A percentile compares a stretch with the other conserved stretches of the same genome.
These are phyloP conservation scores for Apium graveolens DNA, from an alignment of 129 eudicot genomes.

Conservation along the genomic window DNA sequence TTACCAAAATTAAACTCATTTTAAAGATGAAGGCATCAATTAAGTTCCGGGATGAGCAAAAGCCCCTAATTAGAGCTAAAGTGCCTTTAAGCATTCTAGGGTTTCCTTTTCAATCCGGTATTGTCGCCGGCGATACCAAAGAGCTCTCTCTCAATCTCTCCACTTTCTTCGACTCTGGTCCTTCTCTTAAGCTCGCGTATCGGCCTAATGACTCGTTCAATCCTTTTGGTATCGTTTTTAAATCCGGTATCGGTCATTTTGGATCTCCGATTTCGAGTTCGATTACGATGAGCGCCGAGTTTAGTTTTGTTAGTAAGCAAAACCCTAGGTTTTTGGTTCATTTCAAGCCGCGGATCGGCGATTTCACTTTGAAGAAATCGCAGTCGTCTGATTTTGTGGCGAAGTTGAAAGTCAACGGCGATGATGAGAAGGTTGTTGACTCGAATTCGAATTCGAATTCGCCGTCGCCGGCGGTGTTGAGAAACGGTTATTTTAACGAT, in stretches of 20 bases:
- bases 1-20: not conserved
- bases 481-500: conserved; percentile 8
- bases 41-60: conserved; percentile 72
- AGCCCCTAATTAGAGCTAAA: conserved; percentile 69
- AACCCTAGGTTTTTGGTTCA: conserved; percentile 63
- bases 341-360: conserved; percentile 79
- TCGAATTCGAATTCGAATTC: too few species aligned
- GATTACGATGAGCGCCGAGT: conserved; percentile 74
- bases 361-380: conserved; percentile 51
- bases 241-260: conserved; percentile 66
- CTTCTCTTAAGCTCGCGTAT: conserved; percentile 53
- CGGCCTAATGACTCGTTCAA: conserved; percentile 64
- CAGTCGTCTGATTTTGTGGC: conserved; percentile 35
- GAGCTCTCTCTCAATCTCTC: conserved; percentile 56
- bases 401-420: conserved; percentile 7
- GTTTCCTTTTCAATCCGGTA: conserved; percentile 66
- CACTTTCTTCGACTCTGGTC: conserved; percentile 72
- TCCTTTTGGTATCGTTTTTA: conserved; percentile 58
- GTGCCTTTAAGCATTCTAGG: conserved; percentile 50
- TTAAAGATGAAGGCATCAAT: conserved; percentile 73
- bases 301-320: conserved; percentile 33
- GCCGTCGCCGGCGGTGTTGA: conserved; percentile 6
- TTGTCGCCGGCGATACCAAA: conserved; percentile 71
- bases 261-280: conserved; percentile 74
- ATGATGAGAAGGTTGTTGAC: conserved; percentile 25